phyloP scores from a whole-genome alignment of 371 early-diverging fungal species.

The Mortierella polycephala region DNA sequence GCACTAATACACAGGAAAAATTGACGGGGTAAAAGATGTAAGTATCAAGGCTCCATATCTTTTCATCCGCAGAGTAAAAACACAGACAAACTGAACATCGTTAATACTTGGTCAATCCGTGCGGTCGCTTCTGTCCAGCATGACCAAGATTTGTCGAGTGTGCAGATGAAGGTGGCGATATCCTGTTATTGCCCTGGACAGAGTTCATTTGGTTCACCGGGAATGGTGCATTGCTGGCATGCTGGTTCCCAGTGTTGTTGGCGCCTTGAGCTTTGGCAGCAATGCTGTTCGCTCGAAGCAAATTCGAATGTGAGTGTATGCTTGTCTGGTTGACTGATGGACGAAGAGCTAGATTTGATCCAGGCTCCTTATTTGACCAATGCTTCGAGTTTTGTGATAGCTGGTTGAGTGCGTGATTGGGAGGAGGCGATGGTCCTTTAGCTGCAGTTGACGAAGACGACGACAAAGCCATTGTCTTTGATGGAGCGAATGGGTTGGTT shows the following conservation, averaged over 20 bases:
- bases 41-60: not conserved
- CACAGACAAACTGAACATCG: too few species aligned
- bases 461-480: too few species aligned
- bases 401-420: too few species aligned
- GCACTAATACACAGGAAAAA: constrained; percentile 2
- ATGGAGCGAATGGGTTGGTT: too few species aligned
- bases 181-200: not conserved
- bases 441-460: too few species aligned
- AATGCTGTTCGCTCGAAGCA: constrained; percentile 32
- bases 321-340: not conserved
- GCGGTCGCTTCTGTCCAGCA: constrained; percentile 29
- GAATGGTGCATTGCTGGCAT: not conserved
- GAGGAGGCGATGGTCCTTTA: too few species aligned
- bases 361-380: too few species aligned
- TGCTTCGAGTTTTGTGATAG: too few species aligned
- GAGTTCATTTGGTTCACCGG: not conserved
- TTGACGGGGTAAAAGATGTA: not conserved
- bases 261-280: constrained; percentile 1
- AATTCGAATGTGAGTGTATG: not conserved
- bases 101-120: not conserved
- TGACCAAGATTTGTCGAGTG: constrained; percentile 3
- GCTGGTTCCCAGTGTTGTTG: not conserved
- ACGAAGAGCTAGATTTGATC: too few species aligned
- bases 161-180: not conserved
- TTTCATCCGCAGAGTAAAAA: too few species aligned